Percentiles rank a stretch among this genome's conserved stretches.
Evolutionary conservation across 345 rosid species (phyloP).

Genomic region (Ailanthus altissimus): DNA sequence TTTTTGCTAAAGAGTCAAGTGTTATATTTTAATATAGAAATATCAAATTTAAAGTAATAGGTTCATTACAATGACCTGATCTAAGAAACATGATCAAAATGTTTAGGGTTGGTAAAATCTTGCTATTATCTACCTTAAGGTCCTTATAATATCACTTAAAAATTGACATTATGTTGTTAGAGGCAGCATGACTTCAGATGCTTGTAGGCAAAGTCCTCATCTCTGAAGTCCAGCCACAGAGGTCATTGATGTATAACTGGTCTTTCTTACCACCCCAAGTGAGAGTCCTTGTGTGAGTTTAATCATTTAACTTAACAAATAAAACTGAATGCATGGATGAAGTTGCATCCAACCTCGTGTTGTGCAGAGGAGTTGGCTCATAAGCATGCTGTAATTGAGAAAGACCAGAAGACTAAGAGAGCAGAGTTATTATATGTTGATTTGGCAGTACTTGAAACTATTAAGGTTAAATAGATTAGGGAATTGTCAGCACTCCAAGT

Average conservation of each 20-base stretch:
- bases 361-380: not conserved
- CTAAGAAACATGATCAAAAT: not conserved
- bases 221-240: not conserved
- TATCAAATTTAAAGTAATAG: not conserved
- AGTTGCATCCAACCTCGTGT: not conserved
- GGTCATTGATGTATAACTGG: not conserved
- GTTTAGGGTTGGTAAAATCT: not conserved
- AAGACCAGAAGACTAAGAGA: not conserved
- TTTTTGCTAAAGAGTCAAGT: not conserved
- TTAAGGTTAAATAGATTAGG: not conserved
- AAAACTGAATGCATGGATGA: not conserved
- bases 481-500: not conserved
- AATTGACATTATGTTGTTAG: not conserved
- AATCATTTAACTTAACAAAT: not conserved
- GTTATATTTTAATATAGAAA: not conserved
- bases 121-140: not conserved
- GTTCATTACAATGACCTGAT: not conserved
- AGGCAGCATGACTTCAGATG: not conserved
- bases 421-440: not conserved
- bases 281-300: not conserved
- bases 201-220: not conserved
- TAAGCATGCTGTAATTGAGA: not conserved
- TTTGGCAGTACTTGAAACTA: not conserved
- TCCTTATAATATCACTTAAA: not conserved
- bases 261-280: not conserved